A percentile compares a stretch with the other conserved stretches of the same genome.
These are phyloP conservation scores for Hypoxylon perforatum DNA, from an alignment of 495 filamentous ascomycete species.

Conservation along the genomic window DNA sequence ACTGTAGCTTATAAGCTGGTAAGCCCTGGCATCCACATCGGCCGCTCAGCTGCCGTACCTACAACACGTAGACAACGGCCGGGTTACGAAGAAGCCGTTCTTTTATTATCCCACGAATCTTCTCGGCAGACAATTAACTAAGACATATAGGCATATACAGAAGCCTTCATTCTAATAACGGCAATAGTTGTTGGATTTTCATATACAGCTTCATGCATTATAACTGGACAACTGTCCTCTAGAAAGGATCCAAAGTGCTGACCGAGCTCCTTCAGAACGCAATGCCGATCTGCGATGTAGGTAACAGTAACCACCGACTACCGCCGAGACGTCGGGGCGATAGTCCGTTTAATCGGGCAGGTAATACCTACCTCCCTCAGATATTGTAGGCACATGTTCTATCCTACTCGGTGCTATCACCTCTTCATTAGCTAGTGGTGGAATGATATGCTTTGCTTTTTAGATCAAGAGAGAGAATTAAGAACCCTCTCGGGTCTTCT, in stretches of 20 bases:
- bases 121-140: background rate
- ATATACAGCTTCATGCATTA: slow-evolving; percentile 9
- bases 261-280: slow-evolving; percentile 18
- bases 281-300: background rate
- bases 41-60: slow-evolving; percentile 8
- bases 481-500: slow-evolving; percentile 1
- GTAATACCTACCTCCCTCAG: slow-evolving; percentile 11
- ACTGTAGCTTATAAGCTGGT: background rate
- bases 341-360: slow-evolving; percentile 32
- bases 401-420: background rate
- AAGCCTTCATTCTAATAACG: slow-evolving; percentile 20
- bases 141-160: background rate
- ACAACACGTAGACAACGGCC: too few relatives aligned
- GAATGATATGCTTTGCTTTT: slow-evolving; percentile 2
- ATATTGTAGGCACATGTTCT: background rate
- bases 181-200: slow-evolving; percentile 7
- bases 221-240: slow-evolving; percentile 22
- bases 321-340: slow-evolving; percentile 26
- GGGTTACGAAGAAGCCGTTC: slow-evolving; percentile 25
- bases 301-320: slow-evolving; percentile 16
- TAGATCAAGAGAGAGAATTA: background rate
- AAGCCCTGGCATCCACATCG: slow-evolving; percentile 10
- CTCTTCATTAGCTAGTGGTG: background rate
- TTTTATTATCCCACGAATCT: slow-evolving; percentile 29
- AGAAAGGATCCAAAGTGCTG: slow-evolving; percentile 1